phyloP scores from a whole-genome alignment of 2,329 filamentous ascomycete genomes.

The Colletotrichum lindemuthianum region DNA sequence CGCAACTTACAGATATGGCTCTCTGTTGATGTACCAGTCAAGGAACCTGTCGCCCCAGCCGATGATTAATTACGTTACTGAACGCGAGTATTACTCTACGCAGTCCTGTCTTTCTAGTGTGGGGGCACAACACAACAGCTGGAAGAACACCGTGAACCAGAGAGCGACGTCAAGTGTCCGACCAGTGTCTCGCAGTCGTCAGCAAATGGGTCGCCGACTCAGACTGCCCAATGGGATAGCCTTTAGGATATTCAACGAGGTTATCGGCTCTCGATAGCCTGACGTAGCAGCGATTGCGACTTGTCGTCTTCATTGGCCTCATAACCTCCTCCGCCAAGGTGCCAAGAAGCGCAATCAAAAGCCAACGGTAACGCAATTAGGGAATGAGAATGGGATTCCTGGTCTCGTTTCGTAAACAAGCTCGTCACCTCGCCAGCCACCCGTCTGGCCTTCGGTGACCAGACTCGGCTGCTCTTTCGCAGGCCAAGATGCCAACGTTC shows the following conservation, averaged over 20 bases:
- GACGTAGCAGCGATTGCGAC: constrained; percentile 5
- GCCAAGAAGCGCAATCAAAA: constrained; percentile 21
- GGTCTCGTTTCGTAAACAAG: background rate
- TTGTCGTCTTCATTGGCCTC: constrained; percentile 18
- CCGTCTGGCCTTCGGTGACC: background rate
- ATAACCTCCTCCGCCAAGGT: constrained; percentile 25
- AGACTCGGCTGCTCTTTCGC: background rate
- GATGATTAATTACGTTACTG: no score
- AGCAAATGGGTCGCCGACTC: constrained; percentile 5
- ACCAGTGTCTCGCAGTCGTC: background rate
- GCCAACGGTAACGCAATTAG: constrained; percentile 31
- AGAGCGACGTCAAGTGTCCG: no score
- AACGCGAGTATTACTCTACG: no score
- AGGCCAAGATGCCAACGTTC: background rate
- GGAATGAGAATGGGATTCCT: constrained; percentile 16
- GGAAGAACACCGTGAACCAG: no score
- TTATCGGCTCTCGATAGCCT: constrained; percentile 24
- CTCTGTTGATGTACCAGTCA: background rate
- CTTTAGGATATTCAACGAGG: background rate
- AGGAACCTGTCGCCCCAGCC: background rate
- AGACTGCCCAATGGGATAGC: constrained; percentile 14
- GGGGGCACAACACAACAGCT: no score
- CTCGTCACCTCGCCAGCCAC: background rate
- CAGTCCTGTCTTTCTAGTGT: background rate
- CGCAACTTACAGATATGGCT: no score